Evolutionary conservation across 306 rosid species (phyloP).

Genomic region (Cyclanthera cordifolia): DNA sequence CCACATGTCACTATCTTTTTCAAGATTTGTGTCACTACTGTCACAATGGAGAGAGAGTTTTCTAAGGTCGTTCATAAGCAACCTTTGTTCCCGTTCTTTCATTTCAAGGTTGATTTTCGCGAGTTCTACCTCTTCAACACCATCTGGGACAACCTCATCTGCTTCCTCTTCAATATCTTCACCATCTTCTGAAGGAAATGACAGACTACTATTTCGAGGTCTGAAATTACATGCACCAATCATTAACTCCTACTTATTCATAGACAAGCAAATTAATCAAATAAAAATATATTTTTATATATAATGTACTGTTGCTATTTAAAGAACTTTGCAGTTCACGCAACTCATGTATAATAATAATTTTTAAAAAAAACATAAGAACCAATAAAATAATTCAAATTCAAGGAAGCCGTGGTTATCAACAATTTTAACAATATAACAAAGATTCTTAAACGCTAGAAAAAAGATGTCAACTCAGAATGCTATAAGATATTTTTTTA

Average conservation of each 20-base stretch:
- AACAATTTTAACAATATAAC: neutral
- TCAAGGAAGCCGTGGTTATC: neutral
- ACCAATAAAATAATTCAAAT: neutral
- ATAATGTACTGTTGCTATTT: neutral
- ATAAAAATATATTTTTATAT: neutral
- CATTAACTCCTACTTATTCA: conserved; percentile 21
- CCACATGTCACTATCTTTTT: conserved; percentile 83
- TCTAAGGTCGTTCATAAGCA: conserved; percentile 75
- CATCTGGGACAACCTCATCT: conserved; percentile 96
- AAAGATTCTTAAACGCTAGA: neutral
- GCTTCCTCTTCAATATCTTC: conserved; percentile 97
- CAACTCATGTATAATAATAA: neutral
- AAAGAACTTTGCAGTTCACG: neutral
- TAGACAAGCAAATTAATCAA: conserved; percentile 8
- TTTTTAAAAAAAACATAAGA: too few relatives aligned
- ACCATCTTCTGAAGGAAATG: conserved; percentile 81
- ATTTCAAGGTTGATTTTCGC: conserved; percentile 76
- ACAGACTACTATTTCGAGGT: conserved; percentile 87
- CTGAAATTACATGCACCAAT: conserved; percentile 33
- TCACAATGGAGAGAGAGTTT: conserved; percentile 61
- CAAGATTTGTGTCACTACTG: conserved; percentile 41
- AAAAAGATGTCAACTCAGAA: neutral
- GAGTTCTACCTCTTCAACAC: conserved; percentile 96
- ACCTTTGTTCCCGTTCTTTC: conserved; percentile 66
- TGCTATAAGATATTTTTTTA: too few relatives aligned